A percentile compares a stretch with the other conserved stretches of the same genome.
Evolutionary conservation across 441 rosid genomes (phyloP).

Genomic region (Mallotus repandus): DNA sequence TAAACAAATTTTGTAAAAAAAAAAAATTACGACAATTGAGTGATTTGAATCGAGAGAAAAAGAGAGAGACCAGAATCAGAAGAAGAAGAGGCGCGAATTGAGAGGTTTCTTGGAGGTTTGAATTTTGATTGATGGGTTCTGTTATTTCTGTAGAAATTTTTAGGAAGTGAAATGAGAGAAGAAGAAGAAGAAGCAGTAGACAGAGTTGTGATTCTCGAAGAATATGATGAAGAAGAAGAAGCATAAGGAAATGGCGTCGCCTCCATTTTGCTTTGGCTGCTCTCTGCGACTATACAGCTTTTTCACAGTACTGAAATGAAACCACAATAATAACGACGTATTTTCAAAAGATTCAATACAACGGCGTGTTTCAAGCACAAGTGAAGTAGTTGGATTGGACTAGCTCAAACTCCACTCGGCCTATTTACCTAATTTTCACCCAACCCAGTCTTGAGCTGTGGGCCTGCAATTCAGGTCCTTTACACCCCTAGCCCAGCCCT

Average conservation of each 20-base stretch:
- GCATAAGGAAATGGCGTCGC: constrained; percentile 5
- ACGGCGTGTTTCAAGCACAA: too few species aligned
- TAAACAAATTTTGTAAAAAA: too few species aligned
- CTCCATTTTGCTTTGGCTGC: constrained; percentile 4
- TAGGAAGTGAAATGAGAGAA: constrained; percentile 12
- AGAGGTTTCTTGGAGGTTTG: constrained; percentile 14
- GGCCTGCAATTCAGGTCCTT: too few species aligned
- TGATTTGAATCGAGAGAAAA: neutral
- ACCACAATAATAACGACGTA: too few species aligned
- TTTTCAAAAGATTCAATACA: too few species aligned
- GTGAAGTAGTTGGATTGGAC: too few species aligned
- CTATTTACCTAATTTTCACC: too few species aligned
- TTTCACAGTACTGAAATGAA: too few species aligned
- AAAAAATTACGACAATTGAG: neutral
- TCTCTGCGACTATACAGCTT: neutral
- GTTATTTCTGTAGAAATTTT: neutral
- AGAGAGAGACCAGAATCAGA: constrained; percentile 16
- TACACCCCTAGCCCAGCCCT: too few species aligned
- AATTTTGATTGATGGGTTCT: neutral
- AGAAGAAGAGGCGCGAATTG: constrained; percentile 21
- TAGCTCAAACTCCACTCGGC: too few species aligned
- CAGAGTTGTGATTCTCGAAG: neutral
- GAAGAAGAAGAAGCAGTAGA: neutral
- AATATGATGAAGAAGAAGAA: neutral
- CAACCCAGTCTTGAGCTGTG: too few species aligned